These are phyloP conservation scores for Fusarium nodosum DNA, from an alignment of 2,329 filamentous ascomycete genomes.

Conservation along the genomic window DNA sequence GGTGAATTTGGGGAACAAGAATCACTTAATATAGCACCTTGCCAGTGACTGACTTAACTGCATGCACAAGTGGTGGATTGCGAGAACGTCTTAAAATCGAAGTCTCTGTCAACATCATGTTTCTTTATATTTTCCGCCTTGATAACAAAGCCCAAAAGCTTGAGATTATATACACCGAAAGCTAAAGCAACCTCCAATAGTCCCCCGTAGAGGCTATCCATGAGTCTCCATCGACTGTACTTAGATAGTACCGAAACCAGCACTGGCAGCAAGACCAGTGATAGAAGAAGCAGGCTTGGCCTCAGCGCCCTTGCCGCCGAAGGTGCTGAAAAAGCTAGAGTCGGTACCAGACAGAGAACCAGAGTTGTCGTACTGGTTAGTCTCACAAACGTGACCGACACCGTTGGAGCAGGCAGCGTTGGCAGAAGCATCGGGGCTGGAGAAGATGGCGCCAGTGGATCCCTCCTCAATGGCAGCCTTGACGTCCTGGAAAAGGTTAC, in stretches of 20 bases:
- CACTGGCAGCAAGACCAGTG: constrained; percentile 55
- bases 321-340: constrained; percentile 63
- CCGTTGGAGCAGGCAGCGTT: constrained; percentile 59
- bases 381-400: constrained; percentile 64
- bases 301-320: constrained; percentile 65
- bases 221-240: background rate
- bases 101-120: constrained; percentile 8
- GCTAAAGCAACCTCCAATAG: background rate
- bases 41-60: no score
- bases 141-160: background rate
- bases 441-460: constrained; percentile 53
- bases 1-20: no score
- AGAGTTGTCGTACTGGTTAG: constrained; percentile 62
- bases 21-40: background rate
- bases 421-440: constrained; percentile 50
- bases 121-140: constrained; percentile 8
- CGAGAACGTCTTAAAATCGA: background rate
- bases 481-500: constrained; percentile 70
- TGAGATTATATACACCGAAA: constrained; percentile 27
- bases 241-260: constrained; percentile 63
- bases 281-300: constrained; percentile 55
- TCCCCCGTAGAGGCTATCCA: background rate
- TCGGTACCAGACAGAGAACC: constrained; percentile 58
- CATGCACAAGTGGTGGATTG: background rate
- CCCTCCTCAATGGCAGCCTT: constrained; percentile 55